Evolutionary conservation across 73 alveolate species (phyloP).

Genomic region (Paramecium sonneborni): DNA sequence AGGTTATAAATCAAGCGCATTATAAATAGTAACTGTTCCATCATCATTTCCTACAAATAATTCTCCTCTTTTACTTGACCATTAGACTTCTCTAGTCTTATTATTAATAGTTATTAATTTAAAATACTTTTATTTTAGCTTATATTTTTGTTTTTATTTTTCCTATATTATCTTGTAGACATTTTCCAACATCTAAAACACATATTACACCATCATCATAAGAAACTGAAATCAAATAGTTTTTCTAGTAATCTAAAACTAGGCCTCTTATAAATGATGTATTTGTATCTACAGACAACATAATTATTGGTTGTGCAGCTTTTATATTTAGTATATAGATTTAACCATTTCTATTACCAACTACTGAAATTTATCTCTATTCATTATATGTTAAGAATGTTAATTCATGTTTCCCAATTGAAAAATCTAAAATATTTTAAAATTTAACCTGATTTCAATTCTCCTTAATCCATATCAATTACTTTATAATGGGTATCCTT

Average conservation of each 20-base stretch:
- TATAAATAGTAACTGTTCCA: constrained; percentile 63
- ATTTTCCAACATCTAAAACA: constrained; percentile 51
- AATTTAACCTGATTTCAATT: not conserved
- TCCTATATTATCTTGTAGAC: constrained; percentile 32
- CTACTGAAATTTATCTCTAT: not conserved
- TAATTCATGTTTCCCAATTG: not conserved
- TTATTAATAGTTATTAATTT: not conserved
- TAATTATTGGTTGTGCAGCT: not conserved
- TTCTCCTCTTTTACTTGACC: constrained; percentile 67
- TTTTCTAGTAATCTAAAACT: constrained; percentile 13
- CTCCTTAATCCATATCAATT: not conserved
- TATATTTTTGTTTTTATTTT: constrained; percentile 48
- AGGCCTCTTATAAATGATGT: constrained; percentile 50
- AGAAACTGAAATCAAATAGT: constrained; percentile 17
- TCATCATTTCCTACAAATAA: constrained; percentile 65
- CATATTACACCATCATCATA: constrained; percentile 55
- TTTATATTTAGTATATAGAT: not conserved
- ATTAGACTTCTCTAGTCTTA: constrained; percentile 59
- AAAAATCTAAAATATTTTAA: not conserved
- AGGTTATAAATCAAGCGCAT: constrained; percentile 55
- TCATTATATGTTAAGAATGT: constrained; percentile 23
- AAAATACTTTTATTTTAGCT: constrained; percentile 46
- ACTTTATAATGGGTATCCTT: constrained; percentile 44
- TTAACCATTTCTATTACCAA: constrained; percentile 57
- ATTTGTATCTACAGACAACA: not conserved